phyloP scores from a whole-genome alignment of 306 rosid species.

The Quercus wislizeni region DNA sequence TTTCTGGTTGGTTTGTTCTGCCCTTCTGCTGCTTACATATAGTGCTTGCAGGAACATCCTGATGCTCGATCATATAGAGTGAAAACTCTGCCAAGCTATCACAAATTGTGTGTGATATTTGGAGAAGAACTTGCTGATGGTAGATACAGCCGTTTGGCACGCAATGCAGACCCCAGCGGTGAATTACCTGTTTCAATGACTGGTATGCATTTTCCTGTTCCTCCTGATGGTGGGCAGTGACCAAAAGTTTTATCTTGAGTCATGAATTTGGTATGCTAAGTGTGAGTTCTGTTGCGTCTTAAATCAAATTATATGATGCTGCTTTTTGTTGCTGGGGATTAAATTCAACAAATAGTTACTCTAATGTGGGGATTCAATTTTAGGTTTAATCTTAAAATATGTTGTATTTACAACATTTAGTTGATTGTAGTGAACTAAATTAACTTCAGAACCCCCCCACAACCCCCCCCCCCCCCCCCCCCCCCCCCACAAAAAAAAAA shows the following conservation, averaged over 20 bases:
- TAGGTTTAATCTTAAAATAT: not conserved
- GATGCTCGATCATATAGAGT: constrained; percentile 73
- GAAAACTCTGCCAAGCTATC: constrained; percentile 68
- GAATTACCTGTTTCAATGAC: constrained; percentile 39
- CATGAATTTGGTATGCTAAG: not conserved
- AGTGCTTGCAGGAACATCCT: constrained; percentile 59
- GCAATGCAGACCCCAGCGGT: constrained; percentile 28
- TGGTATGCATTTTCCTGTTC: constrained; percentile 29
- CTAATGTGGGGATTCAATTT: not conserved
- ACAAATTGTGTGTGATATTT: constrained; percentile 59
- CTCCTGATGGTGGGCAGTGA: not conserved
- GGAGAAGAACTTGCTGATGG: constrained; percentile 51
- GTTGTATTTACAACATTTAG: not conserved
- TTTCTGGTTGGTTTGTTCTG: constrained; percentile 14
- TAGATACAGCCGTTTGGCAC: constrained; percentile 58
- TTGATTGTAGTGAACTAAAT: not conserved
- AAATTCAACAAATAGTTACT: not conserved
- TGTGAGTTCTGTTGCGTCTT: constrained; percentile 7
- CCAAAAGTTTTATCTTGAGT: not conserved
- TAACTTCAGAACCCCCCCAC: not conserved
- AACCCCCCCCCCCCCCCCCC: too few relatives aligned
- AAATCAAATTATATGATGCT: not conserved
- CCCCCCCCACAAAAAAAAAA: too few relatives aligned
- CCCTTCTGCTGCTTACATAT: constrained; percentile 26
- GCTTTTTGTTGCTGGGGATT: not conserved